These are phyloP conservation scores for Triticum turgidum DNA, from an alignment of 176 grass and related monocot genomes.

Conservation along the genomic window DNA sequence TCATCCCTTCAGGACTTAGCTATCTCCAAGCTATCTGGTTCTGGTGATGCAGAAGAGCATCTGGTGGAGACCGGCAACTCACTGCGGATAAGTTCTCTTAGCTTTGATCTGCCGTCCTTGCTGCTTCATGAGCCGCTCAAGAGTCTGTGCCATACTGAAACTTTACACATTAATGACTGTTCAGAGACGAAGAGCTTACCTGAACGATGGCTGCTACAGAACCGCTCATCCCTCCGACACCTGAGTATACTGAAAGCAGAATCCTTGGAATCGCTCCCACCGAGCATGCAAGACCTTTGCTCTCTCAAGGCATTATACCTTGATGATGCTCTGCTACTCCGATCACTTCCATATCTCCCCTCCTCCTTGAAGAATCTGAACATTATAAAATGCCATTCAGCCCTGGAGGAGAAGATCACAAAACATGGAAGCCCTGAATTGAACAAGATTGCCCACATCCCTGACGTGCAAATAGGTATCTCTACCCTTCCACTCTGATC, in stretches of 20 bases:
- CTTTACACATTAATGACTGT: rapidly evolving
- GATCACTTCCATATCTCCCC: conserved; percentile 31
- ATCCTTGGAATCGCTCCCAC: neutral
- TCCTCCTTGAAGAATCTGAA: neutral
- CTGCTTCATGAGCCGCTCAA: neutral
- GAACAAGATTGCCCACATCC: neutral
- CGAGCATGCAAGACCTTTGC: neutral
- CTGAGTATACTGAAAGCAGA: rapidly evolving
- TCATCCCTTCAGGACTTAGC: rapidly evolving
- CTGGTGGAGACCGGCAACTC: neutral
- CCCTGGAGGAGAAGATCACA: neutral
- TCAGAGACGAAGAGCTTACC: neutral
- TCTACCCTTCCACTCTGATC: no score
- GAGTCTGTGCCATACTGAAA: rapidly evolving
- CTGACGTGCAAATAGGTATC: neutral
- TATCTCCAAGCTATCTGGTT: neutral
- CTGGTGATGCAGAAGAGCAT: neutral
- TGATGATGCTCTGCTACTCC: neutral
- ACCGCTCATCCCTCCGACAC: neutral
- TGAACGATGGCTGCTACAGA: neutral
- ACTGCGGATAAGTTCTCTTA: rapidly evolving
- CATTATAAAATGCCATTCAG: neutral
- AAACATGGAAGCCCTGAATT: neutral
- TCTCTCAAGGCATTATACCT: neutral
- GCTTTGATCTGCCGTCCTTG: neutral